phyloP scores from a whole-genome alignment of 2,329 filamentous ascomycete genomes.

The Stylonectria norvegica region DNA sequence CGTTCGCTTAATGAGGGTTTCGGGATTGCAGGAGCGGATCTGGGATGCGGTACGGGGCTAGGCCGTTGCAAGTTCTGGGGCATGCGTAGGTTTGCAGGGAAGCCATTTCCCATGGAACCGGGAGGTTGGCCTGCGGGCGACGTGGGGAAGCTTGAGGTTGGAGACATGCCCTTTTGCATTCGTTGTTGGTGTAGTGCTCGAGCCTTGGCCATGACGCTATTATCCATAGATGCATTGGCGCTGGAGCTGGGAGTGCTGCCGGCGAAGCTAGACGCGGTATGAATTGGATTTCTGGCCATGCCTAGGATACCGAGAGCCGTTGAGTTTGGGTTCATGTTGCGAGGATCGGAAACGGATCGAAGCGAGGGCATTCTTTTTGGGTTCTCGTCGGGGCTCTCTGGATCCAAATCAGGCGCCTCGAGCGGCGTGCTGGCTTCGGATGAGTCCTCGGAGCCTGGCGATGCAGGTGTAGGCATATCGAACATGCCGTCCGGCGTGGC shows the following conservation, averaged over 20 bases:
- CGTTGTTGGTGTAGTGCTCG: constrained; percentile 46
- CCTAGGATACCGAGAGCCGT: constrained; percentile 76
- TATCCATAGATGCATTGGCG: constrained; percentile 33
- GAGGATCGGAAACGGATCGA: constrained; percentile 58
- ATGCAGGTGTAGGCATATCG: constrained; percentile 37
- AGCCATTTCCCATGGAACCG: constrained; percentile 39
- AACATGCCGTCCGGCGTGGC: constrained; percentile 46
- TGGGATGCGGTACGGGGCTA: constrained; percentile 46
- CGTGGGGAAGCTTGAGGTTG: constrained; percentile 25
- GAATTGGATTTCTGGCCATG: constrained; percentile 53
- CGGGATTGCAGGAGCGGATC: constrained; percentile 51
- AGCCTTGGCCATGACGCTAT: constrained; percentile 46
- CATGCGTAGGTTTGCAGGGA: constrained; percentile 43
- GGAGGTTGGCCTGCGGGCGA: constrained; percentile 32
- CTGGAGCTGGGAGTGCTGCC: constrained; percentile 31
- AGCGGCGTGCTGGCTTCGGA: constrained; percentile 49
- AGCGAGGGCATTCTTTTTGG: constrained; percentile 56
- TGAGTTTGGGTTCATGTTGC: constrained; percentile 75
- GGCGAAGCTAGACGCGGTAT: constrained; percentile 36
- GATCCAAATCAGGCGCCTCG: constrained; percentile 34
- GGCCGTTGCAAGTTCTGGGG: constrained; percentile 42
- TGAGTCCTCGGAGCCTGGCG: constrained; percentile 44
- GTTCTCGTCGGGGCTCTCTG: constrained; percentile 33
- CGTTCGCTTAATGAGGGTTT: constrained; percentile 64
- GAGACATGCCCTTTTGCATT: constrained; percentile 42